Percentiles rank a stretch among this genome's conserved stretches.
phyloP scores from a whole-genome alignment of 164 flowering plant species.

The Akebia trifoliata region DNA sequence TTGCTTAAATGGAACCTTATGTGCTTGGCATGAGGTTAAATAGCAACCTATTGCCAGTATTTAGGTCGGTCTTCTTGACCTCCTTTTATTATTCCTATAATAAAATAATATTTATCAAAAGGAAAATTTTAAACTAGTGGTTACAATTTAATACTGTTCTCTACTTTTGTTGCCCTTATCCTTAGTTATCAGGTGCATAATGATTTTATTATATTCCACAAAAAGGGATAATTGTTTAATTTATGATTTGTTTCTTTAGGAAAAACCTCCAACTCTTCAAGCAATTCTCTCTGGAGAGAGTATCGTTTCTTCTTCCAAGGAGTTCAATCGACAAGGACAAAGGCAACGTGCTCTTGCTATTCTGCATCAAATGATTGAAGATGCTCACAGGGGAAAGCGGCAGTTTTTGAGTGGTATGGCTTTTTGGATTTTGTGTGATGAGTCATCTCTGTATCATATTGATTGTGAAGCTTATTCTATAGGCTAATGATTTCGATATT shows the following conservation, averaged over 20 bases:
- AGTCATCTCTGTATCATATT: not conserved
- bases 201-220: not conserved
- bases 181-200: not conserved
- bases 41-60: too few species aligned
- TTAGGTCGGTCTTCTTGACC: not conserved
- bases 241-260: conserved; percentile 40
- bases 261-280: conserved; percentile 58
- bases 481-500: conserved; percentile 11
- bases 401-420: conserved; percentile 90
- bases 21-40: too few species aligned
- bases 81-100: not conserved
- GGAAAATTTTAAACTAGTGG: too few species aligned
- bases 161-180: too few species aligned
- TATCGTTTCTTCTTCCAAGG: conserved; percentile 38
- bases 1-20: too few species aligned
- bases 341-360: conserved; percentile 92
- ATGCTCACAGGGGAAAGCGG: conserved; percentile 94
- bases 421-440: conserved; percentile 1
- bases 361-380: conserved; percentile 98
- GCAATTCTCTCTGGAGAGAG: conserved; percentile 63
- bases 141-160: too few species aligned
- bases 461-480: not conserved
- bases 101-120: too few species aligned
- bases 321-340: conserved; percentile 70
- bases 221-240: not conserved